Conservation (phyloP, 345 rosid genomes). For the Eucalyptus polyanthemos region DNA sequence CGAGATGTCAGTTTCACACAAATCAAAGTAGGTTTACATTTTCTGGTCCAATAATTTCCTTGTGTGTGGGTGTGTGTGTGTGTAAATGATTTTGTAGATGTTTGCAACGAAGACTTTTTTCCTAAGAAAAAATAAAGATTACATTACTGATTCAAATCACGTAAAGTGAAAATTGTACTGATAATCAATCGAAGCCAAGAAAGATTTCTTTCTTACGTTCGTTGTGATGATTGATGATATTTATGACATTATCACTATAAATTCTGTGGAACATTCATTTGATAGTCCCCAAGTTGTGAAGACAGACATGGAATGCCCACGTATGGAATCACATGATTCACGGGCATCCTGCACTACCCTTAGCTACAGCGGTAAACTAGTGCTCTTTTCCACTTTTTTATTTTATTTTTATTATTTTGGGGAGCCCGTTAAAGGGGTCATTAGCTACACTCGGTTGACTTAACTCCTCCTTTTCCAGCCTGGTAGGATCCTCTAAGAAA, state of each 20-base stretch:
- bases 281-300: neutral
- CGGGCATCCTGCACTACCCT: neutral
- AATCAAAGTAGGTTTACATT: neutral
- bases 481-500: no score
- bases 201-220: neutral
- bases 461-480: no score
- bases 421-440: neutral
- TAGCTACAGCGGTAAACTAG: neutral
- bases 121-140: neutral
- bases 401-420: neutral
- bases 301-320: neutral
- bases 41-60: neutral
- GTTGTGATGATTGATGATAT: neutral
- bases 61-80: no score
- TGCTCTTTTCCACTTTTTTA: neutral
- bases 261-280: neutral
- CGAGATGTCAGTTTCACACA: neutral
- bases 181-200: neutral
- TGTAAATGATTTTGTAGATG: neutral
- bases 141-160: neutral
- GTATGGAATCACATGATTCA: neutral
- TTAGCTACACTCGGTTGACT: neutral
- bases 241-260: neutral
- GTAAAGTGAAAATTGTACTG: neutral
- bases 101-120: neutral